phyloP scores from a whole-genome alignment of 2,329 filamentous ascomycete species.

The Scedosporium minutisporum region DNA sequence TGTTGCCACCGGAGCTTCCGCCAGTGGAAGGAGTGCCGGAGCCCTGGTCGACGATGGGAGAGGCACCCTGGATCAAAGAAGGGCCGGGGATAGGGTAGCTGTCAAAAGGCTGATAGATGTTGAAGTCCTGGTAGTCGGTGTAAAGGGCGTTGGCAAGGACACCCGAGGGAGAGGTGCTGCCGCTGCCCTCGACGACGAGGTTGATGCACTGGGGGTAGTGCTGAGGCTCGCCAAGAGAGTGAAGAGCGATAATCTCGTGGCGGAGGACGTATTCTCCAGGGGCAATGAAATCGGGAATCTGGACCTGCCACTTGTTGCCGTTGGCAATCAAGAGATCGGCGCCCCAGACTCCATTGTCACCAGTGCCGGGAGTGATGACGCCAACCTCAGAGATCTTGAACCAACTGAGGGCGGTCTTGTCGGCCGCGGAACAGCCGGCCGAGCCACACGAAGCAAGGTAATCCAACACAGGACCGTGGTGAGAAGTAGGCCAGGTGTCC shows the following conservation, averaged over 20 bases:
- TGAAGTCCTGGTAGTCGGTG: conserved; percentile 23
- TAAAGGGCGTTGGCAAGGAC: conserved; percentile 27
- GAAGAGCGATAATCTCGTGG: conserved; percentile 46
- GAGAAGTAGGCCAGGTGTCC: conserved; percentile 52
- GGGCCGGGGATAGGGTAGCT: conserved; percentile 24
- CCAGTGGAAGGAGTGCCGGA: background rate
- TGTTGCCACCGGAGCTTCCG: background rate
- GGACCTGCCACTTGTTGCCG: conserved; percentile 34
- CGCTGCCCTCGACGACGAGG: conserved; percentile 33
- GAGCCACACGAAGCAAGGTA: conserved; percentile 47
- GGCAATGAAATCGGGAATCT: conserved; percentile 34
- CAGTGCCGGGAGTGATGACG: conserved; percentile 23
- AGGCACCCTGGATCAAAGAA: conserved; percentile 5
- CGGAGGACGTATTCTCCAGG: conserved; percentile 45
- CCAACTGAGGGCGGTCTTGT: conserved; percentile 41
- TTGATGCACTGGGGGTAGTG: conserved; percentile 43
- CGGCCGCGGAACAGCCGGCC: conserved; percentile 41
- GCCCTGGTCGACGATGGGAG: conserved; percentile 3
- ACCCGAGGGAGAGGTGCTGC: conserved; percentile 15
- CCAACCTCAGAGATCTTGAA: conserved; percentile 51
- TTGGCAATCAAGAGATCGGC: conserved; percentile 41
- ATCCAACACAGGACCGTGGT: conserved; percentile 53
- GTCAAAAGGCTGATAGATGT: conserved; percentile 21
- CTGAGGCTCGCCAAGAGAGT: conserved; percentile 33
- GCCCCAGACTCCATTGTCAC: conserved; percentile 39